Percentiles rank a stretch among this genome's conserved stretches.
Conservation (phyloP, 2,329 filamentous ascomycete species). For the Coniochaeta hoffmannii region DNA sequence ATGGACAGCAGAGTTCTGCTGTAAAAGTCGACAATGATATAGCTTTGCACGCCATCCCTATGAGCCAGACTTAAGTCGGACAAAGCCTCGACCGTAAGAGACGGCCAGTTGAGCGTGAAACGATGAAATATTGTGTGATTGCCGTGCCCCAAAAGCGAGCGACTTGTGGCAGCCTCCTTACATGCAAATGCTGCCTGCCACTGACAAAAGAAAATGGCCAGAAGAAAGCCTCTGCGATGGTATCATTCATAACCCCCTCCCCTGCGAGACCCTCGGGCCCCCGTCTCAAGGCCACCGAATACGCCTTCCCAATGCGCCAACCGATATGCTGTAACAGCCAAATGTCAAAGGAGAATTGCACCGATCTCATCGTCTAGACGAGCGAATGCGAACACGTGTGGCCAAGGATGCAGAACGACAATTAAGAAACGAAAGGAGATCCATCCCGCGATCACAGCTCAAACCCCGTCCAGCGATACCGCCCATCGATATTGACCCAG, state of each 20-base stretch:
- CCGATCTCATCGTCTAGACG: background rate
- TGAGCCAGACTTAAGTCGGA: no score
- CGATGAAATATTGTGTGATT: background rate
- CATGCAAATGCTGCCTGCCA: background rate
- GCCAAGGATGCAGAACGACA: background rate
- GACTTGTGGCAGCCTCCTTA: background rate
- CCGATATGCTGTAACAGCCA: background rate
- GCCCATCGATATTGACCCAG: conserved; percentile 78
- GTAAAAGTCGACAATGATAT: no score
- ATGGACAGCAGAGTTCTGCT: no score
- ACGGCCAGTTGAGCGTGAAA: background rate
- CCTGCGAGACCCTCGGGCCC: background rate
- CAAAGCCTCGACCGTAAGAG: no score
- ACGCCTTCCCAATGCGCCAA: background rate
- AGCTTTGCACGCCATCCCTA: no score
- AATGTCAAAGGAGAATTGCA: background rate
- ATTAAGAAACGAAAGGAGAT: background rate
- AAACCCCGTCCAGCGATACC: conserved; percentile 52
- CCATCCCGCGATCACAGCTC: background rate
- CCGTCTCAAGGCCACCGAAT: background rate
- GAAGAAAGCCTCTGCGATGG: background rate
- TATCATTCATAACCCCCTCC: background rate
- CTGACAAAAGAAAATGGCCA: background rate
- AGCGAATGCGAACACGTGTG: background rate
- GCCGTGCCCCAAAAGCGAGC: background rate